Evolutionary conservation across 148 eudicot genomes (phyloP).

Genomic region (Spergularia bocconei): DNA sequence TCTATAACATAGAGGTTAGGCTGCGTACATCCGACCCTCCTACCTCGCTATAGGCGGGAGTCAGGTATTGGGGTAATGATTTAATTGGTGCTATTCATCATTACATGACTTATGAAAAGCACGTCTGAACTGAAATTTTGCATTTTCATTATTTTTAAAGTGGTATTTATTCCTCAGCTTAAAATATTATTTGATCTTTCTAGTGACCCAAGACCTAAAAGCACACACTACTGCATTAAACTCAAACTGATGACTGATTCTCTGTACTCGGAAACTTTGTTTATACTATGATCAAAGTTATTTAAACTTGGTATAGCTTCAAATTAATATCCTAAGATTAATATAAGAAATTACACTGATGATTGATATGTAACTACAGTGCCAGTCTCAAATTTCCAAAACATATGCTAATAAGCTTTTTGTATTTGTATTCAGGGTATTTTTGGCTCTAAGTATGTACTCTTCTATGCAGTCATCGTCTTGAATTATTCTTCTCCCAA

Average conservation of each 20-base stretch:
- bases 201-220: too few species aligned
- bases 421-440: background rate
- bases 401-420: background rate
- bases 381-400: background rate
- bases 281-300: background rate
- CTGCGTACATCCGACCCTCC: too few species aligned
- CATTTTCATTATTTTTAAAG: background rate
- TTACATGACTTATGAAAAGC: background rate
- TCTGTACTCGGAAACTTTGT: background rate
- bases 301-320: slow-evolving; percentile 1
- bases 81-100: too few species aligned
- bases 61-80: too few species aligned
- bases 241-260: background rate
- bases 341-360: background rate
- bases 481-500: background rate
- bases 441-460: background rate
- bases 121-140: background rate
- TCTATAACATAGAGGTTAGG: too few species aligned
- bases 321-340: too few species aligned
- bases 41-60: too few species aligned
- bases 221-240: background rate
- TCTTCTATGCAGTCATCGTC: background rate
- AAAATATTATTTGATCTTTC: too few species aligned
- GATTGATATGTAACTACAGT: background rate
- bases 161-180: too few species aligned